Base-by-base conservation (phyloP, 495 filamentous ascomycete species). In the Penicillium canariense region DNA sequence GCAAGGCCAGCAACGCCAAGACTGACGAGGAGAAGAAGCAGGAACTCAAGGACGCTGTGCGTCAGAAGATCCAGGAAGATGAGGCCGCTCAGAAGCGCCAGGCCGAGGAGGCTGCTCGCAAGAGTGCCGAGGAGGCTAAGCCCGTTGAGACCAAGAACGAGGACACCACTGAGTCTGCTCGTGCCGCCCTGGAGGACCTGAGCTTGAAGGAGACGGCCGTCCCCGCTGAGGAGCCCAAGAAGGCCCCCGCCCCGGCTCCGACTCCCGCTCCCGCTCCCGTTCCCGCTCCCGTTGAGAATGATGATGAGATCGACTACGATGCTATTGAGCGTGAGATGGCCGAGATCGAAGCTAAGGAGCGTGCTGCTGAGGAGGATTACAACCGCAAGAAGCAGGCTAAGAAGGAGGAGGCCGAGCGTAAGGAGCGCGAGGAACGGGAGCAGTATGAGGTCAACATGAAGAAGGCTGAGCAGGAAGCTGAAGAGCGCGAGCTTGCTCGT, bases 1-100 rank as follows among this genome's bases (percentile, higher is more conserved):
- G 80, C 63, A 81, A 83, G 66, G 72, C 66, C 14, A 66, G 18
- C 14, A 39, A 38, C 14, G 31, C 67, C 20, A 88, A 87, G 78
- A 84, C 84, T 2, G 80, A 82, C 32, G 86, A 87, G 60, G 87
- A 93, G 67, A 87, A 81, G 67, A 82, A 84, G 65, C 79, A 81
- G 46, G 85, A 87, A 48, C 76, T 89, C 71, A 80, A 82, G 60
- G 85, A 87, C 20, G 80, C 83, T 17, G 83, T 90, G 54, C 82
- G 83, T 50, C 76, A 76, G 45, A 84, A 84, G 66, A 81, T 82
- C 46, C 76, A 81, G 58, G 74, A 78, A 20, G 79, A 81, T 28
- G 72, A 76, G 60, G 75, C 78, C 18, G 81, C 76, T 25, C 71
- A 79, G 54, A 77, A 76, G 61, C 77, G 77, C 36, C 69, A 76